Percentiles rank a stretch among this genome's conserved stretches.
phyloP scores from a whole-genome alignment of 352 stramenopile genomes.

The Thraustochytrium striatum region DNA sequence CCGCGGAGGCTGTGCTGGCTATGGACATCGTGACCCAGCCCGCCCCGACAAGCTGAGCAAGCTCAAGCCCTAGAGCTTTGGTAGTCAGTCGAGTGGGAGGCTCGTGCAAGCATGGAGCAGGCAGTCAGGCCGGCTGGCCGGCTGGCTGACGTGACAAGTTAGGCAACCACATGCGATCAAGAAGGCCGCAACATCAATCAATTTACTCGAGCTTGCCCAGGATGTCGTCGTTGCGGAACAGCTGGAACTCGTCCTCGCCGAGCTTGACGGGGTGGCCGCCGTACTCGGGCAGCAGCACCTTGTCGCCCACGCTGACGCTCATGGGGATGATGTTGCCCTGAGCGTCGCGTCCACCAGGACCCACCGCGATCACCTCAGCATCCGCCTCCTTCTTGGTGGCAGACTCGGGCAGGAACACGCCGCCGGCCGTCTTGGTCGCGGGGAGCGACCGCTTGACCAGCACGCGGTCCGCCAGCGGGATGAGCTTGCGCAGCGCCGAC shows the following conservation, averaged over 20 bases:
- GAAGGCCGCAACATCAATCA: too few species aligned
- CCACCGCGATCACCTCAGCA: slow-evolving; percentile 85
- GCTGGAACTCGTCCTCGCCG: slow-evolving; percentile 80
- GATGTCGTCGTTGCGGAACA: slow-evolving; percentile 94
- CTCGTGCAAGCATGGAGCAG: too few species aligned
- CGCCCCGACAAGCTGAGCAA: too few species aligned
- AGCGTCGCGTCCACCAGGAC: slow-evolving; percentile 76
- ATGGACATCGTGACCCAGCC: too few species aligned
- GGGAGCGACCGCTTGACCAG: slow-evolving; percentile 84
- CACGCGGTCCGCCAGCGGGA: slow-evolving; percentile 89
- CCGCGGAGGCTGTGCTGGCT: too few species aligned
- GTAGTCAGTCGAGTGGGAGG: too few species aligned
- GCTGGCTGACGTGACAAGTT: too few species aligned
- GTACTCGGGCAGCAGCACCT: slow-evolving; percentile 92
- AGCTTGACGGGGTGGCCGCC: slow-evolving; percentile 86
- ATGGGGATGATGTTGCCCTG: slow-evolving; percentile 80
- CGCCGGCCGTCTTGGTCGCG: slow-evolving; percentile 82
- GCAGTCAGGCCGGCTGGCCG: too few species aligned
- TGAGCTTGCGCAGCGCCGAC: slow-evolving; percentile 63
- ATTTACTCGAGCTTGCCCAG: slow-evolving; percentile 83
- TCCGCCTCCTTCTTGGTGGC: slow-evolving; percentile 87
- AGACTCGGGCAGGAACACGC: slow-evolving; percentile 88
- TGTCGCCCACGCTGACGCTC: slow-evolving; percentile 82
- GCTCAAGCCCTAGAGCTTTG: too few species aligned
- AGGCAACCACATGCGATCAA: too few species aligned